Conservation (phyloP, 352 stramenopile genomes). For the Pythium chondricola region DNA sequence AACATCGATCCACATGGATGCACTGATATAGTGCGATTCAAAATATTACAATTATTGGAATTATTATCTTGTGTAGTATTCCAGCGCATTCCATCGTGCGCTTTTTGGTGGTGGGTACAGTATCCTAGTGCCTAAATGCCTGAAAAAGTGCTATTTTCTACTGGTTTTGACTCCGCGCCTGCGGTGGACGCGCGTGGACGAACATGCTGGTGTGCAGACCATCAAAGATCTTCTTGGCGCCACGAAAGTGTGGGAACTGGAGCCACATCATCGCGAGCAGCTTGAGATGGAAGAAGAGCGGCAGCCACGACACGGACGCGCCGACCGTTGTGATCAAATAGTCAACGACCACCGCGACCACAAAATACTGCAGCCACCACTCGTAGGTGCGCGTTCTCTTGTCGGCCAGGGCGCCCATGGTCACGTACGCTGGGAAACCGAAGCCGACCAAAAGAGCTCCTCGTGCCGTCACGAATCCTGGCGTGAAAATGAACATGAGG, state of each 20-base stretch:
- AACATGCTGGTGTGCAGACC: slow-evolving; percentile 68
- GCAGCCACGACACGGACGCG: slow-evolving; percentile 64
- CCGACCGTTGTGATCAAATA: slow-evolving; percentile 57
- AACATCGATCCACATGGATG: slow-evolving; percentile 3
- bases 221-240: slow-evolving; percentile 79
- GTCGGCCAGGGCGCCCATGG: slow-evolving; percentile 68
- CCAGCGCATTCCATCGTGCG: not conserved
- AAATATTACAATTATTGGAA: too few relatives aligned
- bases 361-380: slow-evolving; percentile 86
- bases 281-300: slow-evolving; percentile 85
- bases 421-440: slow-evolving; percentile 79
- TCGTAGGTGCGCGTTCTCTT: slow-evolving; percentile 76
- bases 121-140: too few relatives aligned
- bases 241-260: slow-evolving; percentile 88
- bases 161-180: too few relatives aligned
- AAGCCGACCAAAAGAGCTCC: slow-evolving; percentile 72
- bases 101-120: too few relatives aligned
- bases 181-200: slow-evolving; percentile 19
- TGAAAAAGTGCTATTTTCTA: too few relatives aligned
- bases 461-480: slow-evolving; percentile 72
- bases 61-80: too few relatives aligned
- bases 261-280: slow-evolving; percentile 83
- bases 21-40: too few relatives aligned
- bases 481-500: slow-evolving; percentile 83
- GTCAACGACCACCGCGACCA: slow-evolving; percentile 58